A percentile compares a stretch with the other conserved stretches of the same genome.
Conservation (phyloP, 192 early-diverging fungal genomes). For the Podila verticillata region DNA sequence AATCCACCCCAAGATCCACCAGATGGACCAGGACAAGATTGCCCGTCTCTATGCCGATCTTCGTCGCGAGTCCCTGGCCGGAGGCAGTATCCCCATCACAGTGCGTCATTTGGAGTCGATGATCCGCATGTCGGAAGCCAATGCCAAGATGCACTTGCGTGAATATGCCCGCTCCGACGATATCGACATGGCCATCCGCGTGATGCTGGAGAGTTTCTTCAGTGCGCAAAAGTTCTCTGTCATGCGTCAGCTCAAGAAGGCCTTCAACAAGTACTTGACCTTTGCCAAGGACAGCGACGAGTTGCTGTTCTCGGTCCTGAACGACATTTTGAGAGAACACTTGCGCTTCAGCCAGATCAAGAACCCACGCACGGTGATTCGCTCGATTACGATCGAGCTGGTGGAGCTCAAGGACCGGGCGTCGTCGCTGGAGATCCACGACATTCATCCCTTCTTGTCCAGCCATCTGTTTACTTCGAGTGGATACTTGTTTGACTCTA, state of each 20-base stretch:
- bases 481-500: slow-evolving; percentile 53
- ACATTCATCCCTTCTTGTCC: slow-evolving; percentile 68
- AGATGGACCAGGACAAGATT: slow-evolving; percentile 91
- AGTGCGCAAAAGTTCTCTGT: slow-evolving; percentile 94
- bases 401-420: slow-evolving; percentile 73
- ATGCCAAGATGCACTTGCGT: slow-evolving; percentile 96
- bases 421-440: slow-evolving; percentile 68
- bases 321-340: slow-evolving; percentile 78
- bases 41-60: slow-evolving; percentile 91
- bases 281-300: slow-evolving; percentile 82
- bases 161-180: slow-evolving; percentile 92
- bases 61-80: slow-evolving; percentile 81
- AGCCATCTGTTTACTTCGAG: slow-evolving; percentile 60
- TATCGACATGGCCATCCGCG: slow-evolving; percentile 91
- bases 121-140: slow-evolving; percentile 86
- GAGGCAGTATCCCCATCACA: slow-evolving; percentile 86
- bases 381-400: slow-evolving; percentile 66
- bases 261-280: slow-evolving; percentile 87
- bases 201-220: slow-evolving; percentile 91
- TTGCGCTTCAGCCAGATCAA: slow-evolving; percentile 76
- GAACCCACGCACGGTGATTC: slow-evolving; percentile 62
- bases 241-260: slow-evolving; percentile 79
- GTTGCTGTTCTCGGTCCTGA: slow-evolving; percentile 79
- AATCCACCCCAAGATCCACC: slow-evolving; percentile 79
- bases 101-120: slow-evolving; percentile 90